Percentiles rank a stretch among this genome's conserved stretches.
Evolutionary conservation across 2,329 filamentous ascomycete genomes (phyloP).

Genomic region (Diaporthe sp.): DNA sequence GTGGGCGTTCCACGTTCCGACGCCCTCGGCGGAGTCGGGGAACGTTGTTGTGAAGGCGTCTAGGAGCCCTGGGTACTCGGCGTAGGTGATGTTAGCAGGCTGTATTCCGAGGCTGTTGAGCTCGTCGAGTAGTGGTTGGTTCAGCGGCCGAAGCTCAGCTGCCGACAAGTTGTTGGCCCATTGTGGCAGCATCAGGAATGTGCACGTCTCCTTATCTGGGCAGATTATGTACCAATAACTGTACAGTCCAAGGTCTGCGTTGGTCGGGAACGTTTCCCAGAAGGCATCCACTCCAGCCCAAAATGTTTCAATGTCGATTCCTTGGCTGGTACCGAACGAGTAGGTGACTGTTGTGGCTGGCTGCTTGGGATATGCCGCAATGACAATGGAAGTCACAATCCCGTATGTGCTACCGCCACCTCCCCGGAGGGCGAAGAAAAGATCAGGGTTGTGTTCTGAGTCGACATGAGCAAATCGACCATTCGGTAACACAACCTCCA

Average conservation of each 20-base stretch:
- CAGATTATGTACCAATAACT: conserved; percentile 49
- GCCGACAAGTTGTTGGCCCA: conserved; percentile 37
- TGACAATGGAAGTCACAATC: conserved; percentile 51
- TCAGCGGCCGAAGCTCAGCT: conserved; percentile 17
- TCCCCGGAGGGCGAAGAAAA: conserved; percentile 66
- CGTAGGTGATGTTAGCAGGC: conserved; percentile 45
- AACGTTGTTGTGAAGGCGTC: conserved; percentile 49
- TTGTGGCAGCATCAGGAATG: conserved; percentile 44
- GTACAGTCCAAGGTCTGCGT: conserved; percentile 49
- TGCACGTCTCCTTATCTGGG: conserved; percentile 42
- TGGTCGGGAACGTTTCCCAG: conserved; percentile 48
- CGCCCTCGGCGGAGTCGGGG: conserved; percentile 48
- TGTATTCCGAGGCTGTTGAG: conserved; percentile 56
- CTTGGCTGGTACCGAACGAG: conserved; percentile 54
- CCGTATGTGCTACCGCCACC: conserved; percentile 59
- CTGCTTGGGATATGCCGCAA: conserved; percentile 46
- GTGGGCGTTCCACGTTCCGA: conserved; percentile 54
- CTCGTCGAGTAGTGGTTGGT: conserved; percentile 57
- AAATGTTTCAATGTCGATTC: conserved; percentile 57
- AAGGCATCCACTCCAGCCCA: conserved; percentile 51
- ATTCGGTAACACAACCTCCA: conserved; percentile 63
- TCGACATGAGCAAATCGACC: conserved; percentile 60
- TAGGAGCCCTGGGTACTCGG: conserved; percentile 47
- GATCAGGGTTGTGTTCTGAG: conserved; percentile 56
- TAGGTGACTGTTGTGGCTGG: conserved; percentile 47